These are phyloP conservation scores for Calonectria pseudoturangicola DNA, from an alignment of 2,329 filamentous ascomycete species.

Conservation along the genomic window DNA sequence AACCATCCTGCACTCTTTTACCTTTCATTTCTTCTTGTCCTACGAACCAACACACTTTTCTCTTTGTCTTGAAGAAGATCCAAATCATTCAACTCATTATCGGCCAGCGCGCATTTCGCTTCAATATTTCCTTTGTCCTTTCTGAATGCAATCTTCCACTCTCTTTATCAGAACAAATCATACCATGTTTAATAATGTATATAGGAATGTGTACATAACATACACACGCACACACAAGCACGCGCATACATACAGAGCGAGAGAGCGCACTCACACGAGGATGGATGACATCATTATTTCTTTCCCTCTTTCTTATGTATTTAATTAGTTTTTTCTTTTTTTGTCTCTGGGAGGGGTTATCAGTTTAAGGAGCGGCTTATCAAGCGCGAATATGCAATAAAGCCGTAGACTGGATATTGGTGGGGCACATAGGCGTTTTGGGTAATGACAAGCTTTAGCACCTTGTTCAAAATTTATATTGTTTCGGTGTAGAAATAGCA, in stretches of 20 bases:
- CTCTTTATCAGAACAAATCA: not conserved
- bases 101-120: not conserved
- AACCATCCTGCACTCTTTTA: conserved; percentile 13
- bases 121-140: conserved; percentile 7
- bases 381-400: conserved; percentile 32
- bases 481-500: conserved; percentile 32
- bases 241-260: no score
- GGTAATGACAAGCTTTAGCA: conserved; percentile 33
- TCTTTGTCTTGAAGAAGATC: conserved; percentile 26
- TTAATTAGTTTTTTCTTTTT: not conserved
- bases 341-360: not conserved
- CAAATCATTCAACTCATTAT: not conserved
- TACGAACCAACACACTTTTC: conserved; percentile 17
- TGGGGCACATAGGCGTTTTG: conserved; percentile 18
- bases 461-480: conserved; percentile 38
- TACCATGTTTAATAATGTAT: conserved; percentile 17
- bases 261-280: not conserved
- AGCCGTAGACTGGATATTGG: conserved; percentile 6
- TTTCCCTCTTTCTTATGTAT: not conserved
- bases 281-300: not conserved
- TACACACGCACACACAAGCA: not conserved
- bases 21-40: not conserved
- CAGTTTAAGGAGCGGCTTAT: not conserved
- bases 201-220: not conserved
- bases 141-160: not conserved